Percentiles rank a stretch among this genome's conserved stretches.
phyloP scores from a whole-genome alignment of 176 grass and related monocot genomes.

The Stipa capillata region DNA sequence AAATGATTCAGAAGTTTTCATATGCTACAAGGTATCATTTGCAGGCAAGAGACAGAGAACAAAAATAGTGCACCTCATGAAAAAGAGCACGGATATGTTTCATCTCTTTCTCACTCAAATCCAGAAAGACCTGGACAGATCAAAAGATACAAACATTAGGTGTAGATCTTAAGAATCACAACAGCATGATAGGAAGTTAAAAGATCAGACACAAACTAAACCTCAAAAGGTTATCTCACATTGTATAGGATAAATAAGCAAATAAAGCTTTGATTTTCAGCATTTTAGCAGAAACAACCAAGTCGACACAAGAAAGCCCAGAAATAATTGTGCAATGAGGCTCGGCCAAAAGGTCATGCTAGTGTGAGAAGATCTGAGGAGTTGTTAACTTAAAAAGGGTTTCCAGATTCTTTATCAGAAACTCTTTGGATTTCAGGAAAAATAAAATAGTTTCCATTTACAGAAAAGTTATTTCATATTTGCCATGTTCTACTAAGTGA shows the following conservation, averaged over 20 bases:
- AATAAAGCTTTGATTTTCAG: not conserved
- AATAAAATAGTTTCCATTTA: not conserved
- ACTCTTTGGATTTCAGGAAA: not conserved
- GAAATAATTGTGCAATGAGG: not conserved
- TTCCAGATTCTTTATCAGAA: no score
- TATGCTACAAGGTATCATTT: not conserved
- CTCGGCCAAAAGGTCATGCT: not conserved
- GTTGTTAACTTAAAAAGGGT: not conserved
- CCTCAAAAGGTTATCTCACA: not conserved
- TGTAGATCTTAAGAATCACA: constrained; percentile 2
- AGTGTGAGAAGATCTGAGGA: not conserved
- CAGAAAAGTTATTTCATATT: not conserved
- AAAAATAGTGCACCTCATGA: constrained; percentile 55
- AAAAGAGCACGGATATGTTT: constrained; percentile 65
- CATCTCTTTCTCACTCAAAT: constrained; percentile 83
- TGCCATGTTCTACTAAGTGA: not conserved
- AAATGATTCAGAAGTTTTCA: not conserved
- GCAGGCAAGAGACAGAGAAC: not conserved
- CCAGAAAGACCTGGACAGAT: constrained; percentile 76
- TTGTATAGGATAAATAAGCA: not conserved
- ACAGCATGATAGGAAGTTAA: not conserved
- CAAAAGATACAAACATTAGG: not conserved
- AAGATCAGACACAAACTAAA: constrained; percentile 17
- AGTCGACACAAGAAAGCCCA: not conserved
- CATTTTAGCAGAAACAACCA: not conserved